Evolutionary conservation across 495 filamentous ascomycete species (phyloP).

Genomic region (Aspergillus steynii): DNA sequence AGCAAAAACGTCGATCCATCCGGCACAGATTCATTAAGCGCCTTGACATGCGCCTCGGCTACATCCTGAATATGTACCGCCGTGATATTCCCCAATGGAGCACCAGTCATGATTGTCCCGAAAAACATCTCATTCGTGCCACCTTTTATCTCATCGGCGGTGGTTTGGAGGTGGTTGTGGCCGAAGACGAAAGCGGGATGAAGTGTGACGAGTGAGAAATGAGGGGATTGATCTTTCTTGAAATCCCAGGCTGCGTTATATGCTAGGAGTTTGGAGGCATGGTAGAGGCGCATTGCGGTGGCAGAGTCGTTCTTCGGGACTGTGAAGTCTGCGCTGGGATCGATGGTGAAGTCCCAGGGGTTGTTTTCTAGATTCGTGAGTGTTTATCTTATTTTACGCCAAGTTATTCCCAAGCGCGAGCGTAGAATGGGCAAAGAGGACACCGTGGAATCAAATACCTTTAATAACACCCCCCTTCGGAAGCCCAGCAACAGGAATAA

Average conservation of each 20-base stretch:
- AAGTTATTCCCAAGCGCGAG: too few relatives aligned
- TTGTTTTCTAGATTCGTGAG: constrained; percentile 27
- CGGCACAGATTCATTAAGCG: constrained; percentile 23
- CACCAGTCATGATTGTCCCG: constrained; percentile 19
- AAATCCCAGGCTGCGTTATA: constrained; percentile 32
- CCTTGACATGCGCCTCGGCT: constrained; percentile 35
- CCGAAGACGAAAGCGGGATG: constrained; percentile 34
- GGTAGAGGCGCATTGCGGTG: constrained; percentile 26
- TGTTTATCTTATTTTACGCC: too few relatives aligned
- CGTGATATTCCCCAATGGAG: constrained; percentile 8
- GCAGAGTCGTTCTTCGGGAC: constrained; percentile 14
- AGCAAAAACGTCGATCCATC: constrained; percentile 33
- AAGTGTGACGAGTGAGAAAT: constrained; percentile 30
- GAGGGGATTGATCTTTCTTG: constrained; percentile 21
- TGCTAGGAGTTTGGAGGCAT: constrained; percentile 32
- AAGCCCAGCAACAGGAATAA: constrained; percentile 30
- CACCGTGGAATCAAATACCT: constrained; percentile 15
- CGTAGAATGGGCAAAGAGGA: too few relatives aligned
- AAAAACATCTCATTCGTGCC: constrained; percentile 26
- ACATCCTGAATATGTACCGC: constrained; percentile 47
- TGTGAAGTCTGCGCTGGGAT: constrained; percentile 23
- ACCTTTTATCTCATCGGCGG: constrained; percentile 21
- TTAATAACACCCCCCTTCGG: constrained; percentile 25
- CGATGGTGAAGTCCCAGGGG: constrained; percentile 30
- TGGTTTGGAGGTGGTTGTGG: constrained; percentile 27